These are phyloP conservation scores for Micromonas pusilla DNA, from an alignment of 139 green algal species.

Conservation along the genomic window DNA sequence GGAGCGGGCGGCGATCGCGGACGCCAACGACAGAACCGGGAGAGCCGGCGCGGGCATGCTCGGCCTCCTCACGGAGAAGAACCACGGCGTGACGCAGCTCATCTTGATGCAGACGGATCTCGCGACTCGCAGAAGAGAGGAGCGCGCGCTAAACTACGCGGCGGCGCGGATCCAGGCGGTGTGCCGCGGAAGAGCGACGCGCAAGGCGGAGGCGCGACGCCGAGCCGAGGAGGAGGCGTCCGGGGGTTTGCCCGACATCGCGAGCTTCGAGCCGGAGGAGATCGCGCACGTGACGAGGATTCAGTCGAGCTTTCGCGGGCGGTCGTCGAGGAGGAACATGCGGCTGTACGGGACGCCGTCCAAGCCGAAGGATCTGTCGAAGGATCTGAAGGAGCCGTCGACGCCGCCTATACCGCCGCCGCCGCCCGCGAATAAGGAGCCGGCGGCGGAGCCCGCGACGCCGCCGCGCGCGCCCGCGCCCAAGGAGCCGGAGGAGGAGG, in stretches of 20 bases:
- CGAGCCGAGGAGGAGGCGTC: not conserved
- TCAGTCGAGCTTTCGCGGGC: constrained; percentile 1
- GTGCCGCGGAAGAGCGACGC: not conserved
- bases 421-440: too few relatives aligned
- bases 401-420: too few relatives aligned
- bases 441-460: too few relatives aligned
- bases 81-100: not conserved
- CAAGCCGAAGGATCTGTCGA: too few relatives aligned
- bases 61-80: not conserved
- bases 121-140: not conserved
- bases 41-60: not conserved
- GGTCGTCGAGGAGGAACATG: not conserved
- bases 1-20: not conserved
- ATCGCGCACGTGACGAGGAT: constrained; percentile 1
- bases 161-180: constrained; percentile 19
- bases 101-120: not conserved
- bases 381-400: too few relatives aligned
- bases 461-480: too few relatives aligned
- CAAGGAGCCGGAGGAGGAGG: too few relatives aligned
- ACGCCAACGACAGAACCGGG: not conserved
- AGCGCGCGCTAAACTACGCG: not conserved
- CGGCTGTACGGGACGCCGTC: too few relatives aligned
- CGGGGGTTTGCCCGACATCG: constrained; percentile 1
- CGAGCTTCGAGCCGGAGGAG: not conserved
- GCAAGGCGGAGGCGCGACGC: not conserved